phyloP scores from a whole-genome alignment of 148 eudicot species.

The Selenicereus undatus region DNA sequence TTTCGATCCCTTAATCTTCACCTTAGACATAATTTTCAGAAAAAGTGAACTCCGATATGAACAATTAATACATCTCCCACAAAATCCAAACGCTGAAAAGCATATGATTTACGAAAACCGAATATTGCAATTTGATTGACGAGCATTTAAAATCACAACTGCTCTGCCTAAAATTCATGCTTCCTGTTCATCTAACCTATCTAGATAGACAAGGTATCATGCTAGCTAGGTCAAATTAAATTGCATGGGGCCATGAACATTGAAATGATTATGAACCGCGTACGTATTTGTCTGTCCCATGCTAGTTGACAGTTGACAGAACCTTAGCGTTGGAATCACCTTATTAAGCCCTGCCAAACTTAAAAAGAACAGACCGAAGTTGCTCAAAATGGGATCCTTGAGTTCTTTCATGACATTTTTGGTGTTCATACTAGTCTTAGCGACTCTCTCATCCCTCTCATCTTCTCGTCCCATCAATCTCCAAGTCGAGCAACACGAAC shows the following conservation, averaged over 20 bases:
- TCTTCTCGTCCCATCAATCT: conserved; percentile 1
- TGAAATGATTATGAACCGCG: conserved; percentile 4
- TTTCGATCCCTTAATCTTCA: neutral
- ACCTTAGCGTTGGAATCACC: conserved; percentile 11
- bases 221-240: conserved; percentile 25
- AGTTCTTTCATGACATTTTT: conserved; percentile 17
- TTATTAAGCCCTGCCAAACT: conserved; percentile 13
- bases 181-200: conserved; percentile 9
- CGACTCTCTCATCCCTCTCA: neutral
- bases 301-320: conserved; percentile 25
- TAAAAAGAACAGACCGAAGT: neutral
- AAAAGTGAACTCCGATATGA: neutral
- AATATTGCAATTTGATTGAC: conserved; percentile 3
- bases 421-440: conserved; percentile 11
- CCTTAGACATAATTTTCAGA: neutral
- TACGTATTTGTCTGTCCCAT: conserved; percentile 22
- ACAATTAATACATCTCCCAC: neutral
- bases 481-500: neutral
- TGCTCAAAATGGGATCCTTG: conserved; percentile 20
- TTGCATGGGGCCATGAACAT: conserved; percentile 25
- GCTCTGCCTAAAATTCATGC: conserved; percentile 7
- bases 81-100: conserved; percentile 1
- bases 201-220: neutral
- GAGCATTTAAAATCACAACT: conserved; percentile 16
- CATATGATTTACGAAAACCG: neutral